Evolutionary conservation across 345 rosid species (phyloP).

Genomic region (Acer yangbiense): DNA sequence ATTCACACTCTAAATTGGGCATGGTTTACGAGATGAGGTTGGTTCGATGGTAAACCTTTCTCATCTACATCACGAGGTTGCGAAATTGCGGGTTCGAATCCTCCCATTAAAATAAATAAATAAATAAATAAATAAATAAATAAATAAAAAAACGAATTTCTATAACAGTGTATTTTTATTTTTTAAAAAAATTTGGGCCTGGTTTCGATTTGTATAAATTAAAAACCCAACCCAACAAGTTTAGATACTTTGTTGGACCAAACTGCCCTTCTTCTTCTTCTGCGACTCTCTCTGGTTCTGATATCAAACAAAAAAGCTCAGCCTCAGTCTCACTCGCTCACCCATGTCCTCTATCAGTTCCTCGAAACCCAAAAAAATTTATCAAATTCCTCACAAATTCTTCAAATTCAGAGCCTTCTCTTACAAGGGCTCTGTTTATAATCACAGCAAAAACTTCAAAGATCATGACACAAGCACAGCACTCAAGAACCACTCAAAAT

Average conservation of each 20-base stretch:
- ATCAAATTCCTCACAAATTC: constrained; percentile 16
- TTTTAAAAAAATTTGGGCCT: no score
- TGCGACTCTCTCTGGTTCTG: not conserved
- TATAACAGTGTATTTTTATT: no score
- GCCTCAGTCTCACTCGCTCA: not conserved
- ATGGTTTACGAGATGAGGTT: no score
- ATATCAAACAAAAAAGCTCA: not conserved
- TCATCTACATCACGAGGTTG: no score
- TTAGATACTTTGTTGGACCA: not conserved
- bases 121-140: no score
- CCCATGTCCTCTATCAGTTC: constrained; percentile 28
- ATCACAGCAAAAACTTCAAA: constrained; percentile 21
- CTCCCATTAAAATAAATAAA: no score
- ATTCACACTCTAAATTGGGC: no score
- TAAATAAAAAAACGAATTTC: no score
- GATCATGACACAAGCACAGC: constrained; percentile 24
- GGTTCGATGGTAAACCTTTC: no score
- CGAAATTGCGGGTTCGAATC: no score
- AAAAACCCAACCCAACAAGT: no score
- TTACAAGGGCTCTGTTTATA: constrained; percentile 23
- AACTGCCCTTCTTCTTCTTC: not conserved
- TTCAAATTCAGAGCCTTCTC: constrained; percentile 36
- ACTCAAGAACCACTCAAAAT: constrained; percentile 11
- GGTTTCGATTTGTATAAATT: no score
- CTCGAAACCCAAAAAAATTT: constrained; percentile 27